phyloP scores from a whole-genome alignment of 2,329 filamentous ascomycete genomes.

The Bipolaris gigantea region DNA sequence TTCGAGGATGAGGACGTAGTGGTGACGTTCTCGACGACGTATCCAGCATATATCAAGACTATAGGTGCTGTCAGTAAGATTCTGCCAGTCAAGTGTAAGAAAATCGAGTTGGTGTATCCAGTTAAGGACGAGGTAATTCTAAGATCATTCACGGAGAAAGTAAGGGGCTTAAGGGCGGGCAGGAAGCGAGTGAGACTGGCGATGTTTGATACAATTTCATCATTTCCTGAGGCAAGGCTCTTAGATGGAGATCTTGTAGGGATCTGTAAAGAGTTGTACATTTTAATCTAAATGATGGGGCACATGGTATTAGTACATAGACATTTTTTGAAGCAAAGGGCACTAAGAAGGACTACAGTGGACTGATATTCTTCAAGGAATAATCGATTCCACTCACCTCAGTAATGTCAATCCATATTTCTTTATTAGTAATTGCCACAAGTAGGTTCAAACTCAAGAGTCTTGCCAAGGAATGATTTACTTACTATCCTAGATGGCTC shows the following conservation, averaged over 20 bases:
- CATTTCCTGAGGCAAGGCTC: neutral
- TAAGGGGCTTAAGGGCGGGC: neutral
- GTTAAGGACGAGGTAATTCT: neutral
- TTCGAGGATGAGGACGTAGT: neutral
- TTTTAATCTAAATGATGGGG: neutral
- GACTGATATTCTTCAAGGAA: neutral
- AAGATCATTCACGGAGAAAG: neutral
- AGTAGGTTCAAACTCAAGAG: neutral
- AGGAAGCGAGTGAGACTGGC: neutral
- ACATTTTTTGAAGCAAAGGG: neutral
- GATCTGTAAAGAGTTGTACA: neutral
- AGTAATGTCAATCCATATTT: neutral
- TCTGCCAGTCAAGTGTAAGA: neutral
- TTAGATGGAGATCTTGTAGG: neutral
- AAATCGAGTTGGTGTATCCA: neutral
- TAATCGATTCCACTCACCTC: neutral
- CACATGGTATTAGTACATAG: neutral
- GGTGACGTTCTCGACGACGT: neutral
- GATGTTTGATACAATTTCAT: neutral
- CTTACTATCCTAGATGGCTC: neutral
- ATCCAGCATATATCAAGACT: neutral
- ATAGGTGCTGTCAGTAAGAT: neutral
- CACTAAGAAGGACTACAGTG: neutral
- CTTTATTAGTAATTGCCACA: neutral
- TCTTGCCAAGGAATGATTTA: neutral